A percentile compares a stretch with the other conserved stretches of the same genome.
Conservation (phyloP, 495 filamentous ascomycete species). For the Cudoniella acicularis region DNA sequence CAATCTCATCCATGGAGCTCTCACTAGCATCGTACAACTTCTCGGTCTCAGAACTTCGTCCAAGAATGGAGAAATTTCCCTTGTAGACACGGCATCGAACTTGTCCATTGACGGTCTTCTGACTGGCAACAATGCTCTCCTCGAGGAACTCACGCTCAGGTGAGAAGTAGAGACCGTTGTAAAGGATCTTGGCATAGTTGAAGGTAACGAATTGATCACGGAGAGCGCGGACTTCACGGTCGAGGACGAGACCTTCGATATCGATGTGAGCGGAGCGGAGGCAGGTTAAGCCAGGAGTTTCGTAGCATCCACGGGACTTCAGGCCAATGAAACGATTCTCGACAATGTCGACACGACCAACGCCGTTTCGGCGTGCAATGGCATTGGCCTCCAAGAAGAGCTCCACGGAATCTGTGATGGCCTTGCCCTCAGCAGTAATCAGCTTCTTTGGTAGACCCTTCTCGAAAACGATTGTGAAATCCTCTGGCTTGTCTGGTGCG, state of each 20-base stretch:
- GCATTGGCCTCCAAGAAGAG: constrained; percentile 77
- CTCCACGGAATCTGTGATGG: constrained; percentile 69
- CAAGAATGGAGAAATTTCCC: constrained; percentile 69
- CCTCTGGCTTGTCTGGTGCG: constrained; percentile 70
- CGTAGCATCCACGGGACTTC: constrained; percentile 91
- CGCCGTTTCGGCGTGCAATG: constrained; percentile 71
- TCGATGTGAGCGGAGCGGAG: constrained; percentile 76
- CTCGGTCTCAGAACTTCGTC: constrained; percentile 69
- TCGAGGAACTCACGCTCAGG: constrained; percentile 69
- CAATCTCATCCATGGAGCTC: constrained; percentile 83
- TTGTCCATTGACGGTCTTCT: constrained; percentile 65
- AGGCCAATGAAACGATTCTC: constrained; percentile 84
- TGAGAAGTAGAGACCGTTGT: constrained; percentile 82
- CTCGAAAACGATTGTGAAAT: constrained; percentile 78
- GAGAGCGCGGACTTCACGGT: constrained; percentile 76
- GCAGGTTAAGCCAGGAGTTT: constrained; percentile 66
- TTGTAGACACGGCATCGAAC: constrained; percentile 75
- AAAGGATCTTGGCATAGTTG: constrained; percentile 70
- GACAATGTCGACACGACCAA: constrained; percentile 90
- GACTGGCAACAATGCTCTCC: constrained; percentile 64
- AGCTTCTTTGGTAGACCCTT: constrained; percentile 81
- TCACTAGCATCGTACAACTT: constrained; percentile 84
- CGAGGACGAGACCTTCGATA: constrained; percentile 80
- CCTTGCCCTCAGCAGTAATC: constrained; percentile 57
- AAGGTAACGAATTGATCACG: constrained; percentile 80